Base-by-base conservation (phyloP, 768 basidiomycete species). In the Russula dissimulans region DNA sequence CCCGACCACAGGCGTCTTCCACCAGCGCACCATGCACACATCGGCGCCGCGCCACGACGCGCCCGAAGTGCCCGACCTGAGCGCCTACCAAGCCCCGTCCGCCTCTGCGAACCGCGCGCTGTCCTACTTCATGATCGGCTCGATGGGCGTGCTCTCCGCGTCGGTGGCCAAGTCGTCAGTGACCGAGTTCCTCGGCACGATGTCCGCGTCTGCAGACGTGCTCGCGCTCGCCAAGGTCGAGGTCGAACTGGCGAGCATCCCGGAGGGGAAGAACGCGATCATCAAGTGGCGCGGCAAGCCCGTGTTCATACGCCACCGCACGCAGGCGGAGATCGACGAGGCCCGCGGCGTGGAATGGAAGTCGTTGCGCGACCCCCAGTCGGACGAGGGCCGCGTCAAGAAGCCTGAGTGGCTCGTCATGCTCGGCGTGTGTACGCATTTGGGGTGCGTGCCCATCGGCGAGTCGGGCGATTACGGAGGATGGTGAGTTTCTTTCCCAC, bases 251-350 rank as follows among this genome's bases (percentile, higher is more conserved):
- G 75, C 77, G 56, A 78, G 75, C 62, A 98, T 99, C 69, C 97
- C 97, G 41, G 93, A 97, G 81, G 94, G 94, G 74, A 95, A 94
- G 83, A 95, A 95, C 71, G 89, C 88, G 67, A 85, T 95, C 74
- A 90, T 95, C 77, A 94, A 97, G 79, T 99, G 97, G 97, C 90
- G 97, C 70, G 97, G 97, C 73, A 99, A 99, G 81, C 97, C 97
- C 65, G 97, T 99, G 56, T 98, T 98, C 80, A 93, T 99, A 73
- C 85, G 97, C 66, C 97, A 99, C 79, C 85, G 97, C 69, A 99
- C 97, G 14, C 69, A 79, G 58, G 81, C 79, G 57, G 97, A 99
- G 79, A 90, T 99, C 67, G 83, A 91, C 64, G 97, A 99, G 77
- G 97, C 97, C 53, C 86, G 90, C 74, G 69, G 73, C 42, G 76